Base-by-base conservation (phyloP, 2,329 filamentous ascomycete genomes). In the Talaromyces funiculosus region DNA sequence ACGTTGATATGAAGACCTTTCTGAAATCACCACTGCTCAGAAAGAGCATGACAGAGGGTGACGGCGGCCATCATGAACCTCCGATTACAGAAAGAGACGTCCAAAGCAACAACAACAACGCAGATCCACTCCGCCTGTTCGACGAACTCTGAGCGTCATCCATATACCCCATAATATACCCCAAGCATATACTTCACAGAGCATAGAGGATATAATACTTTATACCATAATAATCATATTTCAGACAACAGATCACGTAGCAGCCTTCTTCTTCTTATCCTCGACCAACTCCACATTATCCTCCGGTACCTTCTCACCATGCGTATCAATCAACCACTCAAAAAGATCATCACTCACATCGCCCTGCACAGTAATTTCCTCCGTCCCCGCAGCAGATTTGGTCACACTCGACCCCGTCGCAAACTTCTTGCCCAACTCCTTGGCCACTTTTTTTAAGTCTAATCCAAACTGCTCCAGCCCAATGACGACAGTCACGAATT, bases 341-440 rank as follows among this genome's bases (percentile, higher is more conserved):
- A 90, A 85, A 65, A 99, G 87, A 78, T 99, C 94, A 69, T 94
- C 90, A 74, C 92, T 96, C 64, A 99, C 87, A 78, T 99, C 94
- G 35, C 94, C 94, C 78, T 99, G 94, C 20, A 99, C 91, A 4
- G 96, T 95, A 73, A 99, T 97, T 78, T 97, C 94, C 77, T 99
- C 94, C 18, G 90, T 90, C 22, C 90, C 91, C 59, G 86, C 87
- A 0, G 91, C 84, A 1, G 89, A 84, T 79, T 97, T 96, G 8
- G 93, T 97, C 47, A 99, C 94, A 47, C 88, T 92, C 16, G 87
- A 89, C 0, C 94, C 94, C 9, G 94, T 97, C 31, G 94, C 94
- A 72, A 99, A 97, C 78, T 97, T 97, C 84, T 97, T 99, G 64
- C 94, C 94, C 67, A 97, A 87, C 71, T 97, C 94, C 81, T 97